Percentiles rank a stretch among this genome's conserved stretches.
phyloP scores from a whole-genome alignment of 176 grass and related monocot genomes.

The Puya raimondii region DNA sequence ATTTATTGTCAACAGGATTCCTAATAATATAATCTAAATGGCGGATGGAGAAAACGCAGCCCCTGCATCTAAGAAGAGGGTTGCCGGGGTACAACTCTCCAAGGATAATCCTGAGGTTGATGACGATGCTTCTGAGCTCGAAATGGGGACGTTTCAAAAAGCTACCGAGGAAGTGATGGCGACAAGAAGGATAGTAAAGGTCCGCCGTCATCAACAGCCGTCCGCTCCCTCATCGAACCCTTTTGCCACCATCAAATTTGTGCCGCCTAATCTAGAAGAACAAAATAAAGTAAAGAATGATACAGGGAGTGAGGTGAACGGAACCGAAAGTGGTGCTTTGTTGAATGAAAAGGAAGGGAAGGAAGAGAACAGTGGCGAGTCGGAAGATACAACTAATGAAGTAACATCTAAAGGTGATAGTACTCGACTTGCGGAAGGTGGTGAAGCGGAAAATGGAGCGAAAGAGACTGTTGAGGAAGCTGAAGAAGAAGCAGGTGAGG shows the following conservation, averaged over 20 bases:
- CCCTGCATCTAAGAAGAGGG: constrained; percentile 77
- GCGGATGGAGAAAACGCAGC: constrained; percentile 46
- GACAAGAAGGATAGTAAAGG: constrained; percentile 67
- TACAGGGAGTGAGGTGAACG: constrained; percentile 26
- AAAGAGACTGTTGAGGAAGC: constrained; percentile 25
- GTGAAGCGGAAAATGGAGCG: constrained; percentile 25
- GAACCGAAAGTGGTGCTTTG: constrained; percentile 26
- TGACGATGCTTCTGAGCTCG: constrained; percentile 45
- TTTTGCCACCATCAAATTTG: constrained; percentile 66
- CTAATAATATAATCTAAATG: constrained; percentile 28
- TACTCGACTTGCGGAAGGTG: constrained; percentile 25
- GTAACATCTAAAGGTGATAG: not conserved
- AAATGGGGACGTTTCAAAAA: constrained; percentile 77
- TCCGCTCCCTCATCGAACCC: constrained; percentile 57
- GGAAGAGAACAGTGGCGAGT: constrained; percentile 13
- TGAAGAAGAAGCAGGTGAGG: constrained; percentile 22
- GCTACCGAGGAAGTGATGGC: constrained; percentile 99
- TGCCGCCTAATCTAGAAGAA: constrained; percentile 27
- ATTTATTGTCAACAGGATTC: too few species aligned
- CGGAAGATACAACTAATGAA: constrained; percentile 19
- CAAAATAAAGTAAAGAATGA: constrained; percentile 14
- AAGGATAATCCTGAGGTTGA: constrained; percentile 88
- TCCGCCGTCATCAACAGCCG: constrained; percentile 48
- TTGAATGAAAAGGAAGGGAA: constrained; percentile 4
- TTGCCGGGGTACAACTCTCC: constrained; percentile 61